Percentiles rank a stretch among this genome's conserved stretches.
phyloP scores from a whole-genome alignment of 345 rosid genomes.

The Eucalyptus cloeziana region DNA sequence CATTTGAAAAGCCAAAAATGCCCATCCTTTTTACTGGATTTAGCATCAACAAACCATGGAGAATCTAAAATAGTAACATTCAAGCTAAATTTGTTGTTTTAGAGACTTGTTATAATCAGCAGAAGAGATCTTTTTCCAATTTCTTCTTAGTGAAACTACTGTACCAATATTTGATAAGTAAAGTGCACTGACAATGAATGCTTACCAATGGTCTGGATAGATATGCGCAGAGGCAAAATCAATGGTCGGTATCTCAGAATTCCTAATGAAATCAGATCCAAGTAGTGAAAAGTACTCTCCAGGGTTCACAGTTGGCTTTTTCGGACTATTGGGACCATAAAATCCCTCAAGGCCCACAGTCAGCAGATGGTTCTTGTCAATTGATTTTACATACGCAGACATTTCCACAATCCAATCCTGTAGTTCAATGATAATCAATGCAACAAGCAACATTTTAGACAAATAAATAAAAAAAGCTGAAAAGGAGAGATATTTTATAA shows the following conservation, averaged over 20 bases:
- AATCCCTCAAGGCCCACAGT: conserved; percentile 96
- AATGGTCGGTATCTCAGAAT: conserved; percentile 38
- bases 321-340: conserved; percentile 77
- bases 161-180: neutral
- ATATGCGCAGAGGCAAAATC: conserved; percentile 94
- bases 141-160: neutral
- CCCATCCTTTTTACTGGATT: neutral
- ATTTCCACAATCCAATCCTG: conserved; percentile 93
- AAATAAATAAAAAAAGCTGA: neutral
- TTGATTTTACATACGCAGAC: conserved; percentile 72
- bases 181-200: neutral
- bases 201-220: conserved; percentile 96
- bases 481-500: neutral
- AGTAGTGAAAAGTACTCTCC: conserved; percentile 69
- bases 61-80: neutral
- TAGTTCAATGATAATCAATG: conserved; percentile 1
- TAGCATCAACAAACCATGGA: neutral
- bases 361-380: conserved; percentile 77
- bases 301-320: conserved; percentile 67
- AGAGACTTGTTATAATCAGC: neutral
- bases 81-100: neutral
- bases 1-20: neutral
- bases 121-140: neutral
- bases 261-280: conserved; percentile 86
- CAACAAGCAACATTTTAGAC: neutral